Evolutionary conservation across 2,329 filamentous ascomycete genomes (phyloP), one percentile per base, ranked within the genome.

Genomic region (Didymella pomorum): DNA sequence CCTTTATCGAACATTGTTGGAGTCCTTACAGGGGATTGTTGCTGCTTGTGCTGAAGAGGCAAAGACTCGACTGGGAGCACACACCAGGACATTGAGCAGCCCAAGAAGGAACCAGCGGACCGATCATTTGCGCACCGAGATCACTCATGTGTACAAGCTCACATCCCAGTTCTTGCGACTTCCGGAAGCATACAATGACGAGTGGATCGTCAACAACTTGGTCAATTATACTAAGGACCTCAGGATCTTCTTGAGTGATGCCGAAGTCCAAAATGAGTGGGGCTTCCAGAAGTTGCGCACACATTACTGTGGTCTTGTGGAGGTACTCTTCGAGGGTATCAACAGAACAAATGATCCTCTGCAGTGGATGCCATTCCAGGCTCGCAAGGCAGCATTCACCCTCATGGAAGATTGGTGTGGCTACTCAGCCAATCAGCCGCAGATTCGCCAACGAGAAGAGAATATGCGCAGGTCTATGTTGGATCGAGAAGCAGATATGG

Each of bases 331-430:
- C 65, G 92, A 96, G 67, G 92, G 92, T 6, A 92, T 97, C 68
- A 95, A 94, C 67, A 86, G 89, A 50, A 92, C 92, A 0, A 88
- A 88, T 61, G 92, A 97, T 60, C 90, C 93, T 1, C 89, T 92
- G 4, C 86, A 92, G 29, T 99, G 95, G 94, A 95, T 99, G 87
- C 93, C 95, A 0, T 99, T 99, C 71, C 95, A 99, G 75, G 92
- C 93, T 12, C 85, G 96, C 39, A 97, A 97, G 74, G 97, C 95
- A 5, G 91, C 94, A 0, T 99, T 99, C 72, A 89, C 93, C 0
- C 80, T 99, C 46, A 98, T 99, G 93, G 95, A 99, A 77, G 94
- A 98, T 65, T 99, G 96, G 96, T 99, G 95, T 74, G 95, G 95
- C 2, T 97, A 96, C 75, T 97, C 93, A 8, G 92, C 93, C 0